Evolutionary conservation across 345 rosid genomes (phyloP), one percentile per base, ranked within the genome.

Genomic region (Stellera chamaejasme): DNA sequence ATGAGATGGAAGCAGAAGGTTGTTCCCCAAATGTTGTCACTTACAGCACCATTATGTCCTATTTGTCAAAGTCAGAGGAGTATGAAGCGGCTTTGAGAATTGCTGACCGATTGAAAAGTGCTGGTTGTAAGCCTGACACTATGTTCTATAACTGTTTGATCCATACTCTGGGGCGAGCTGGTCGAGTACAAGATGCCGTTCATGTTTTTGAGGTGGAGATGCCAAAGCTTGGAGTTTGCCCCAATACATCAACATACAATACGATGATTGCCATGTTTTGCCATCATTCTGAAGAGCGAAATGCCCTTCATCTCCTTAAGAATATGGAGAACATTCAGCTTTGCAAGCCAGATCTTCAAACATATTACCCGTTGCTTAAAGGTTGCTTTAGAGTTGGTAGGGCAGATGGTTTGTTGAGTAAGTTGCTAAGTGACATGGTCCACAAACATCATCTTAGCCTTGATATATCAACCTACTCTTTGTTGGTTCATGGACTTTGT

Each of bases 191-290:
- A 19, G 93, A 92, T 28, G 93, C 93, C 13, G 60, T 70, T 48
- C 19, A 50, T 23, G 81, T 84, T 61, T 85, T 82, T 36, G 67
- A 78, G 63, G 72, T 54, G 66, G 88, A 79, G 77, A 82, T 84
- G 90, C 75, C 72, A 11, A 71, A 67, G 28, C 62, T 15, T 36
- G 75, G 80, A 27, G 69, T 80, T 55, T 16, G 41, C n/a, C 69
- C 73, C 2, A 77, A 69, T 56, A 70, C 87, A 4, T 83, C 95
- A 5, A 84, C 96, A 2, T 86, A 79, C 65, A 85, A 92, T 72
- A 67, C 88, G 10, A 75, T 88, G 93, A 79, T 88, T 64, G 80
- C 93, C 44, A 79, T 82, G 89, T 77, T 80, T 32, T 92, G 95
- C 56, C 74, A 76, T 63, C 78, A 76, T 4, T 69, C 58, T 53